These are phyloP conservation scores for Gynostemma pentaphyllum DNA, from an alignment of 306 rosid species.

Conservation along the genomic window DNA sequence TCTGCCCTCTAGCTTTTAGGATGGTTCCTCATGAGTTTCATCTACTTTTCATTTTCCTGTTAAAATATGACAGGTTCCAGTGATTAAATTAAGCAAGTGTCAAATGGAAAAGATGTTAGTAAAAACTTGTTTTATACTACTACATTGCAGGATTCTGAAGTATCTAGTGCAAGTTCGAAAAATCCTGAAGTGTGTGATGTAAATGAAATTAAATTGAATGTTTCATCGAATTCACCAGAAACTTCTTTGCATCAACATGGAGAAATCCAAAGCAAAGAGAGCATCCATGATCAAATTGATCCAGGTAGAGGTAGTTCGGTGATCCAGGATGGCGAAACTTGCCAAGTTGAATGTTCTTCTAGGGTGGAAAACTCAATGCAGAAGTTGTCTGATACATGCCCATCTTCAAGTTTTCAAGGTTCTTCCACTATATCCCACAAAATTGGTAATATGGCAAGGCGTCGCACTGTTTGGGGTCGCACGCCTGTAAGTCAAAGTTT, in stretches of 20 bases:
- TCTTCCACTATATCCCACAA: conserved; percentile 39
- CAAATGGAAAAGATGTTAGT: neutral
- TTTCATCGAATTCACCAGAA: conserved; percentile 27
- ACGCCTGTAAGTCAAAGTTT: conserved; percentile 55
- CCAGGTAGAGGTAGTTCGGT: conserved; percentile 18
- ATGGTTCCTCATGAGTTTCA: neutral
- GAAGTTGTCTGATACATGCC: conserved; percentile 19
- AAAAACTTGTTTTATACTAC: neutral
- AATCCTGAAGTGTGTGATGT: conserved; percentile 29
- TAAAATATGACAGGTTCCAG: neutral
- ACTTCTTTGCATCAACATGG: conserved; percentile 20
- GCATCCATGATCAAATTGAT: conserved; percentile 15
- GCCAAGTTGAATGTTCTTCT: conserved; percentile 20
- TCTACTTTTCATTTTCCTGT: neutral
- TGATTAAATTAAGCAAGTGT: neutral
- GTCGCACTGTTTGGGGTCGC: conserved; percentile 45
- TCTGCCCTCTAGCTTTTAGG: neutral
- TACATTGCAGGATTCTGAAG: conserved; percentile 41
- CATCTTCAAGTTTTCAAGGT: conserved; percentile 31
- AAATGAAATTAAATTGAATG: conserved; percentile 15
- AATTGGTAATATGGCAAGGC: conserved; percentile 22
- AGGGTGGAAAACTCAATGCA: conserved; percentile 18
- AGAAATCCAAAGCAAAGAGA: conserved; percentile 22
- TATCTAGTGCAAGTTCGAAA: conserved; percentile 27
- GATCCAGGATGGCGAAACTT: conserved; percentile 23